Conservation (phyloP, 2,329 filamentous ascomycete species). For the Gaeumannomyces sp. region DNA sequence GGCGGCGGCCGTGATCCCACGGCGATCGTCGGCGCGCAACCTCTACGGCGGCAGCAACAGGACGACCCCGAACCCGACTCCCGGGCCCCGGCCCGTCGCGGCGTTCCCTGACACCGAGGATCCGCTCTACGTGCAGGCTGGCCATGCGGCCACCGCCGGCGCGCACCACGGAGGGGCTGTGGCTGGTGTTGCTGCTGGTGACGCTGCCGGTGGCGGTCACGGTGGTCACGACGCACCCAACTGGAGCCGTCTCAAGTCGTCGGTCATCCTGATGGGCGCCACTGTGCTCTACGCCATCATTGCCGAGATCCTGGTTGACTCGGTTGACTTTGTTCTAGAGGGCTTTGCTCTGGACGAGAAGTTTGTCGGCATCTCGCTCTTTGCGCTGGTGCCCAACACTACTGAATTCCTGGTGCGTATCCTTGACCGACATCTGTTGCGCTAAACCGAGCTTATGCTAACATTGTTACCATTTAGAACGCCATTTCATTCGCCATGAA, state of each 20-base stretch:
- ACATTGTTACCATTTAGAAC: slow-evolving; percentile 50
- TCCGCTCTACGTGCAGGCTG: background rate
- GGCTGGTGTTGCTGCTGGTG: slow-evolving; percentile 24
- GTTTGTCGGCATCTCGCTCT: slow-evolving; percentile 92
- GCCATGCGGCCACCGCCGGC: slow-evolving; percentile 14
- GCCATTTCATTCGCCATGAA: slow-evolving; percentile 99
- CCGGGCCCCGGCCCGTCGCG: background rate
- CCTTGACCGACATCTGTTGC: background rate
- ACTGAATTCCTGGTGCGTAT: slow-evolving; percentile 84
- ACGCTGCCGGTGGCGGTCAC: slow-evolving; percentile 28
- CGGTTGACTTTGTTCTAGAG: slow-evolving; percentile 90
- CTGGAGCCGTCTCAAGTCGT: slow-evolving; percentile 89
- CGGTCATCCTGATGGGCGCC: slow-evolving; percentile 79
- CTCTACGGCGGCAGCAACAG: slow-evolving; percentile 8
- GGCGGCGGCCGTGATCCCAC: slow-evolving; percentile 53
- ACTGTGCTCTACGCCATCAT: slow-evolving; percentile 94
- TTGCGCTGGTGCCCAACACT: slow-evolving; percentile 94
- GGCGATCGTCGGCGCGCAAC: slow-evolving; percentile 13
- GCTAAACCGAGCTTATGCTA: slow-evolving; percentile 8
- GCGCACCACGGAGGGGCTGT: slow-evolving; percentile 39
- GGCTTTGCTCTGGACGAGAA: slow-evolving; percentile 93
- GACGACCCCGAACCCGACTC: slow-evolving; percentile 3
- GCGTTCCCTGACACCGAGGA: slow-evolving; percentile 6
- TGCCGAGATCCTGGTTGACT: slow-evolving; percentile 93
- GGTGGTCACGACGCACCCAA: slow-evolving; percentile 97